Evolutionary conservation across 2,329 filamentous ascomycete species (phyloP), one percentile per base, ranked within the genome.

Genomic region (Phyllosticta capitalensis): DNA sequence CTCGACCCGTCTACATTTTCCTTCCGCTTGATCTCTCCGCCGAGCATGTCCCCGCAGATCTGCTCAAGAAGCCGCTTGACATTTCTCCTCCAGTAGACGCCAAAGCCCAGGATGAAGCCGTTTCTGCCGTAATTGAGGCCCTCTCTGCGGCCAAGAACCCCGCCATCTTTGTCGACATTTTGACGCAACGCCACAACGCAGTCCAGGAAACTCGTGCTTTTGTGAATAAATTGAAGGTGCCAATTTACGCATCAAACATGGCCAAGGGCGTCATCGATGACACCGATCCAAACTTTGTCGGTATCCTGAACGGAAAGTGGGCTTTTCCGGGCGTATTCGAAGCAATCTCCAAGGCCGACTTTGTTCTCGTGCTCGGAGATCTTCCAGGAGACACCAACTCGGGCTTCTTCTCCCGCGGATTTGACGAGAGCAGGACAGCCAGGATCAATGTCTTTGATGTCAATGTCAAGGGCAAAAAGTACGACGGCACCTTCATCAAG

Each of bases 191-290:
- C 9, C 74, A 76, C 61, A 66, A 70, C 54, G 74, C 71, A 5
- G 63, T 65, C 2, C 26, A 65, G 0, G 74, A 76, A 56, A 64
- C 72, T 0, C 61, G 66, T 33, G 59, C 67, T 9, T 64, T 78
- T 1, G 66, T 74, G 2, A 62, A 66, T 9, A 72, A 67, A 33
- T 66, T 76, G 1, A 54, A 64, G 1, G 67, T 76, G 1, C 75
- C 75, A 2, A 66, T 72, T 52, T 78, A 68, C 65, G 66, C 69
- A 0, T 67, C 74, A 0, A 72, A 72, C 51, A 76, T 76, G 71
- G 74, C 73, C 38, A 78, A 77, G 62, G 70, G 71, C 17, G 67
- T 76, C 45, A 66, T 77, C 20, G 75, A 78, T 61, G 75, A 77
- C 61, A 71, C 69, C 1, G 65, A 74, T 19, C 67, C 68, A n/a